Conservation (phyloP, 2,329 filamentous ascomycete genomes). For the Monosporascus sp. region DNA sequence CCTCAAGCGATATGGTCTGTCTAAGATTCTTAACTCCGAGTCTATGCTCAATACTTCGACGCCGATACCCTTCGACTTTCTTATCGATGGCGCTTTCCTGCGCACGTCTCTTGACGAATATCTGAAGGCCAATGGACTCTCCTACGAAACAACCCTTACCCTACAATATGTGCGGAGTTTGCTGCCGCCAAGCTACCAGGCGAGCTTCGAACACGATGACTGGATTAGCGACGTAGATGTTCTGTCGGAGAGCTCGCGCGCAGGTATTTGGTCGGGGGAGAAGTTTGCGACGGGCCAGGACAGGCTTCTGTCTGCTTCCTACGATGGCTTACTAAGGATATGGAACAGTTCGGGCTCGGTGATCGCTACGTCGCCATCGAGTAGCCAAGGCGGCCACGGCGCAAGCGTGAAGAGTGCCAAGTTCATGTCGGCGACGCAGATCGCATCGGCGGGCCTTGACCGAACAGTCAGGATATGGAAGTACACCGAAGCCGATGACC, state of each 20-base stretch:
- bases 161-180: constrained; percentile 92
- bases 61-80: constrained; percentile 84
- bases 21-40: constrained; percentile 65
- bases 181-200: constrained; percentile 81
- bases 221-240: constrained; percentile 90
- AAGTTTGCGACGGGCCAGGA: constrained; percentile 52
- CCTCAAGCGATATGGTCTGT: constrained; percentile 65
- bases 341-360: constrained; percentile 87
- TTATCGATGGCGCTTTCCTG: constrained; percentile 90
- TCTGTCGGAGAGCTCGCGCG: constrained; percentile 60
- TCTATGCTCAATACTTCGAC: constrained; percentile 61
- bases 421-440: constrained; percentile 71
- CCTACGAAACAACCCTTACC: constrained; percentile 77
- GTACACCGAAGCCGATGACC: constrained; percentile 63
- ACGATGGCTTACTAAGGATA: constrained; percentile 81
- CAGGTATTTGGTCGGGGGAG: constrained; percentile 51
- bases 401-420: constrained; percentile 76
- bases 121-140: constrained; percentile 78
- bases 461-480: constrained; percentile 86
- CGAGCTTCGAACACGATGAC: constrained; percentile 94
- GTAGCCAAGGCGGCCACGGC: constrained; percentile 65
- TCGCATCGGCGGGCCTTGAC: constrained; percentile 81
- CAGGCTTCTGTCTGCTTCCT: constrained; percentile 84
- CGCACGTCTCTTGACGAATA: constrained; percentile 88
- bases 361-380: constrained; percentile 68